Base-by-base conservation (phyloP, 805 yeast species). In the Hemisphaericaspora nanyangensis region DNA sequence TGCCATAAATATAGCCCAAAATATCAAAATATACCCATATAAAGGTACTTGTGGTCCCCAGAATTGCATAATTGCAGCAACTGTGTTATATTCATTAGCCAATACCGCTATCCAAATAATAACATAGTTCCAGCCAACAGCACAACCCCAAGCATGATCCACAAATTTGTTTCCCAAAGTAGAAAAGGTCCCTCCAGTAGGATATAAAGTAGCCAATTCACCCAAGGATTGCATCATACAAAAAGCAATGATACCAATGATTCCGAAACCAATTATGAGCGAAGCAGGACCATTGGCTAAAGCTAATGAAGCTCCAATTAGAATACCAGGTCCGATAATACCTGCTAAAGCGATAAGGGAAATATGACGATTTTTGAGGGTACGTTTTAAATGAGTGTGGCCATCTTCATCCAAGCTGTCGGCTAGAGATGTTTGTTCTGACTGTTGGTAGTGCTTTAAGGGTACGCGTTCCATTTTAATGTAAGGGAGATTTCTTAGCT, bases 301-400 rank as follows among this genome's bases (percentile, higher is more conserved):
- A 25, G 79, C 77, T n/a, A 62, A 51, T 5, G 79, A 79, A 38
- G 79, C 65, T 29, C 79, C 77, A 18, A 78, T 68, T 35, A 76
- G 60, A 19, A 70, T 71, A 44, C 82, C 83, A 1, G 82, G 82
- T 0, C 83, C 83, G 39, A 78, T 73, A 36, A 78, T 70, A 29
- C 82, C 82, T 18, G 81, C 79, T 7, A 76, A 48, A 3, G 79
- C 78, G 37, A 76, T 65, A 39, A 76, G 51, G 11, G 79, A 69
- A 29, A 75, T 63, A 50, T 73, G 78, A 41, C 79, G 56, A 46
- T 74, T 72, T 45, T 74, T 74, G 17, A 76, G 59, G 17, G 68
- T 72, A 42, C 76, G 64, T 42, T 71, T 70, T 29, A 74, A 53
- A 10, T 70, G 61, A 7, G 62, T 52, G 10, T 51, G 45, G 12